Base-by-base conservation (phyloP, 1,284 basidiomycete species). In the Trametes hirsuta region DNA sequence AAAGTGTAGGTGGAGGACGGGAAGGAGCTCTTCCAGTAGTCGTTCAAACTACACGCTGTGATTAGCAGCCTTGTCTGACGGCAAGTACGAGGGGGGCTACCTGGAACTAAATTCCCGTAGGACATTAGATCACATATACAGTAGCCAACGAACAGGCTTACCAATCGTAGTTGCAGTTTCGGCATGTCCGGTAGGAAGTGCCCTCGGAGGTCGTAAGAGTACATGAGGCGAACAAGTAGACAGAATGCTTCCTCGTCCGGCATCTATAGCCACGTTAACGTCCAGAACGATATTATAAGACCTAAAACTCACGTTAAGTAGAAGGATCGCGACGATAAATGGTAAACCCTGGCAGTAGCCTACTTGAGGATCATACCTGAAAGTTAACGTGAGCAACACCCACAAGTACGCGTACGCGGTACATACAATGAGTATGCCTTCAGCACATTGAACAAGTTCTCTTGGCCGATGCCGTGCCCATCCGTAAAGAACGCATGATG, bases 111-210 rank as follows among this genome's bases (percentile, higher is more conserved):
- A 52, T 6, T 67, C 5, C 4, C 30, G 8, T 30, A 8, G 39
- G 65, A 53, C 35, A 21, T 62, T 54, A 25, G 25, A 22, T 22
- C 46, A 22, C n/a, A 24, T 37, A 11, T 48, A 35, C 6, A 21
- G 25, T 4, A 18, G 22, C 1, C 3, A 1, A 2, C 14, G 35
- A 15, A n/a, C 6, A 18, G 24, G 71, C 87, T 78, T 71, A 91
- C 89, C 58, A 99, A 81, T 15, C 97, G 91, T 45, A 97, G 79
- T 73, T 98, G 97, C 4, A 99, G 76, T 60, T 95, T 95, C 0
- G 97, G 97, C 97, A 99, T 99, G 69, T 99, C 96, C 6, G 97
- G 96, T 14, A 97, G 82, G 76, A 95, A 99, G 75, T 98, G 97
- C 0, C 95, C 95, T 49, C 97, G 87, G 2, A 99, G 81, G 72